Evolutionary conservation across 352 stramenopile species (phyloP), one percentile per base, ranked within the genome.

Genomic region (Phytophthora vignae): DNA sequence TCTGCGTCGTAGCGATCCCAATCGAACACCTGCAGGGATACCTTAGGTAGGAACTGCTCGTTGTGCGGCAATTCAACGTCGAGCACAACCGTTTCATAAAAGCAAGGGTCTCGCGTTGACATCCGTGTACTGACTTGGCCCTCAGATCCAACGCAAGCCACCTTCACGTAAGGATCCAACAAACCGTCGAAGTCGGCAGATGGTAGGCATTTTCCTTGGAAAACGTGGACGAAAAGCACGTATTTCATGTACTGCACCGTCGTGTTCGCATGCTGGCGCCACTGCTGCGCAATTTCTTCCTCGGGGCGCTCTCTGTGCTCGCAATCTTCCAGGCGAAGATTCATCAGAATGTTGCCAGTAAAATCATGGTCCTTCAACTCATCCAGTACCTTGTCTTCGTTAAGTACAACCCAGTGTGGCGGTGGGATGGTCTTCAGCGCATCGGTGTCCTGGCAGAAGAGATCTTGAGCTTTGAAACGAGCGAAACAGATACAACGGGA

Each of bases 351-450:
- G 42, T 91, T 96, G 19, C 90, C 91, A 0, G 86, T 90, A 60
- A 96, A 94, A n/a, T 94, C 83, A 52, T 92, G 83, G 62, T 96
- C 87, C 48, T 92, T 76, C 0, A 97, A 71, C 29, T 93, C 84
- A 68, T 97, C 79, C 29, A 96, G 68, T 0, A 91, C 88, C 19
- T 85, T 79, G 63, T 97, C 91, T 79, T 96, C 87, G 12, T 80
- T 78, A 0, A 97, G 70, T 1, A 73, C 80, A 44, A 96, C 65
- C 91, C 91, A 97, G 38, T 90, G 57, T 31, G 88, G 86, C 21
- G 68, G 31, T 21, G 78, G 69, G 38, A 91, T 84, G 4, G 57
- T 67, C 52, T 77, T 74, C 1, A 81, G 58, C 27, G 68, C 50
- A 11, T 84, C 73, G 12, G 70, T 29, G 4, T 81, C 60, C 25